Evolutionary conservation across 2,329 filamentous ascomycete species (phyloP), one percentile per base, ranked within the genome.

Genomic region (Colletotrichum somersetense): DNA sequence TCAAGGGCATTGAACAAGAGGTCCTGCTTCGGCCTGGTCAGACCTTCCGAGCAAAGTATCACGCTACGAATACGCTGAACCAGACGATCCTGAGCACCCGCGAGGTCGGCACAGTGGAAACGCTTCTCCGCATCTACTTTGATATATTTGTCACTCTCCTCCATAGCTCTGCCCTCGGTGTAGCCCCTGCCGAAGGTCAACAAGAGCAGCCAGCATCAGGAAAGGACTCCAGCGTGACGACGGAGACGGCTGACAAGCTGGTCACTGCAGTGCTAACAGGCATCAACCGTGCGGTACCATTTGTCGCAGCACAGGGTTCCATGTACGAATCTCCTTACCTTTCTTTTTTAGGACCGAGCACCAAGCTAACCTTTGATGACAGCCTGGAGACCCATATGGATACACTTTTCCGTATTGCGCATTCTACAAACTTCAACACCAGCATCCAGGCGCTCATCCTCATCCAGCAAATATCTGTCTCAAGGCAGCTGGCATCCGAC

Each of bases 361-460:
- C 6, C 6, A 6, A 23, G 10, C 50, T 55, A 26, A 72, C 40
- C 66, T 66, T 26, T 46, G 8, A 8, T 38, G 69, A 53, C 74
- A 93, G 91, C 33, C 89, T 98, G 75, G 93, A 97, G 78, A 91
- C 92, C 71, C 96, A 99, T 78, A 89, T 99, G 69, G 93, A 98
- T 79, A 98, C 96, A 3, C 88, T 99, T 35, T 99, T 98, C 88
- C 92, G 91, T 77, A 96, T 99, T 77, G 97, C 96, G 0, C 96
- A 99, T 82, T 98, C 96, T 0, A 94, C 96, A 68, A 99, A 99
- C 82, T 98, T 99, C 88, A 99, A 98, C 83, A 99, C 96, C 0
- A 96, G 95, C 79, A 94, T 99, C 48, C 96, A 99, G 82, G 96
- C 96, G 44, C 88, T 99, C 75, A 92, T 97, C 84, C 86, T 99